Conservation (phyloP, 2,329 filamentous ascomycete genomes). For the Colletotrichum tropicale region DNA sequence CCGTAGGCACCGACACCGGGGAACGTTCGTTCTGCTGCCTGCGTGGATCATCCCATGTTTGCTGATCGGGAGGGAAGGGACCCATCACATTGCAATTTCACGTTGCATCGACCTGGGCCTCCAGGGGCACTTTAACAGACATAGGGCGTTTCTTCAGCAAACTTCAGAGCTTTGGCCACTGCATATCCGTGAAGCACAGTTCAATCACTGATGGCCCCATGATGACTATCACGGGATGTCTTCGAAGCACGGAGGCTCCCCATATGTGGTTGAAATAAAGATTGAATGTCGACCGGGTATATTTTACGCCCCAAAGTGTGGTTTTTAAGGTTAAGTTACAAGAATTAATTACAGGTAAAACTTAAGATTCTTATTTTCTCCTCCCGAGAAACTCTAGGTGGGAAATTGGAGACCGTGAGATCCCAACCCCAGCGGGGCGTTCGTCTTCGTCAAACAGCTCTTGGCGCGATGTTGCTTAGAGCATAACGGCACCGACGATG, state of each 20-base stretch:
- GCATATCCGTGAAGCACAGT: no score
- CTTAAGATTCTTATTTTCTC: background rate
- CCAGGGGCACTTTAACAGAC: background rate
- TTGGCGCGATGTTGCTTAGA: background rate
- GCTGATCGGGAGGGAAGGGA: background rate
- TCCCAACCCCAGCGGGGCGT: background rate
- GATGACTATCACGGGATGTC: no score
- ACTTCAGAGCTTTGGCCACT: background rate
- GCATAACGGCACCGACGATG: conserved; percentile 6
- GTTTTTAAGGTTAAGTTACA: background rate
- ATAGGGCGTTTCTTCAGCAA: background rate
- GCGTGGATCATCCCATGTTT: background rate
- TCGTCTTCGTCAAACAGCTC: accelerated
- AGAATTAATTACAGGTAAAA: background rate
- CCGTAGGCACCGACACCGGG: background rate
- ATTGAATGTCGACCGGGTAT: background rate
- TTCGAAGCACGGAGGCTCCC: background rate
- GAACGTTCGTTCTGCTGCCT: background rate
- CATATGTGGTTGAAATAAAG: accelerated
- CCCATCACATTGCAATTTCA: background rate
- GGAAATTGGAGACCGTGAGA: background rate
- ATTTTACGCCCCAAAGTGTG: background rate
- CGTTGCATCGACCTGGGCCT: background rate
- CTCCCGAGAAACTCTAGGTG: background rate
- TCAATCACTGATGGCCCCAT: no score